A percentile compares a stretch with the other conserved stretches of the same genome.
Conservation (phyloP, 768 basidiomycete species). For the Lanmaoa pseudosensibilis region DNA sequence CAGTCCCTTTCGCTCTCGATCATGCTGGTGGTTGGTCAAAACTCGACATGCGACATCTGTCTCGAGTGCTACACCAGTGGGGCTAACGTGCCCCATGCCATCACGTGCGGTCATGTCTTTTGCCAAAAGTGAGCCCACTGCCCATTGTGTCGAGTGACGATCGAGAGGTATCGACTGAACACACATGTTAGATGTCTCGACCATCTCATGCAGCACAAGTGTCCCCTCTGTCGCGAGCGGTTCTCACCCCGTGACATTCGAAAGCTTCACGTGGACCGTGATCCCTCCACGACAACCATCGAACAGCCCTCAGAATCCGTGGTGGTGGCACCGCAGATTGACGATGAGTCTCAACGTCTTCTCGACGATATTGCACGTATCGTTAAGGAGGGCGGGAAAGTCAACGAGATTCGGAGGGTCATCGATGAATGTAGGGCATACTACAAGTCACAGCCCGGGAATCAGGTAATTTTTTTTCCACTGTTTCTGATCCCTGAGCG, state of each 20-base stretch:
- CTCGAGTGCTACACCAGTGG: constrained; percentile 59
- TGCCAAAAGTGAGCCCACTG: constrained; percentile 42
- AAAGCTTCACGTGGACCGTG: constrained; percentile 59
- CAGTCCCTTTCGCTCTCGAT: constrained; percentile 33
- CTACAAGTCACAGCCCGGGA: constrained; percentile 45
- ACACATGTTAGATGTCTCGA: constrained; percentile 51
- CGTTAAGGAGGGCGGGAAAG: constrained; percentile 55
- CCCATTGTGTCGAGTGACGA: constrained; percentile 22
- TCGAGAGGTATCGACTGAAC: constrained; percentile 7
- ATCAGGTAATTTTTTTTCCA: constrained; percentile 39
- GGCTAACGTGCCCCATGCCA: constrained; percentile 58
- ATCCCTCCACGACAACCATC: constrained; percentile 33
- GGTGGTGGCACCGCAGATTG: constrained; percentile 26
- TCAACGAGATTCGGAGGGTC: constrained; percentile 47
- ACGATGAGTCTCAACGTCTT: constrained; percentile 50
- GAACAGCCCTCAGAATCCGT: constrained; percentile 24
- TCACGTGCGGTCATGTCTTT: constrained; percentile 73
- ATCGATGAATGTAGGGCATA: constrained; percentile 53
- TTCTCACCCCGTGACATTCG: constrained; percentile 49
- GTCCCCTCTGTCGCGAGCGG: constrained; percentile 62
- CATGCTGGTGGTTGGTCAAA: constrained; percentile 67
- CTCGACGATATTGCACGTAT: constrained; percentile 54
- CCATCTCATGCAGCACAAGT: constrained; percentile 46
- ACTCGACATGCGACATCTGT: constrained; percentile 76
- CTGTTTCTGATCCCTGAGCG: constrained; percentile 7